Percentiles rank a stretch among this genome's conserved stretches.
Evolutionary conservation across 225 moss, liverwort and hornwort species (phyloP).

Genomic region (Thuidium tamariscinum): DNA sequence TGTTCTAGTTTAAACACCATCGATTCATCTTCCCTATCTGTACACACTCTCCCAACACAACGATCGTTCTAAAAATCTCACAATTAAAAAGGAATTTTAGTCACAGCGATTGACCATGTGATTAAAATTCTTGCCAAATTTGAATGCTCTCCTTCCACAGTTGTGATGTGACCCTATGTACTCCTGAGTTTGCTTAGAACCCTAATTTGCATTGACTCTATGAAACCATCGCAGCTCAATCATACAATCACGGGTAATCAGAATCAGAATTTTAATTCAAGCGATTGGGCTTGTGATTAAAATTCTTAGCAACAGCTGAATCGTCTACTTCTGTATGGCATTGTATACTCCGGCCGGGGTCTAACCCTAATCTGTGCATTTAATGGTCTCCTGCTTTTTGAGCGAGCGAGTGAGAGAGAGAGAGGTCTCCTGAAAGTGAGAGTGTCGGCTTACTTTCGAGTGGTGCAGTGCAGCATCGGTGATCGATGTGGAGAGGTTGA

Average conservation of each 20-base stretch:
- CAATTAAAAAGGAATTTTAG: background rate
- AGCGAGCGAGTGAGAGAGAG: background rate
- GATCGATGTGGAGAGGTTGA: slow-evolving; percentile 50
- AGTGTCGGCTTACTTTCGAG: background rate
- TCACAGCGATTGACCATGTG: background rate
- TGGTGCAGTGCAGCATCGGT: slow-evolving; percentile 51
- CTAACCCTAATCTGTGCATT: background rate
- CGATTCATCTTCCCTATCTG: background rate
- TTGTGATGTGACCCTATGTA: background rate
- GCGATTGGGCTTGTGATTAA: background rate
- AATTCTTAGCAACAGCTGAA: background rate
- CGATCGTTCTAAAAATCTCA: background rate
- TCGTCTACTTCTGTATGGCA: background rate
- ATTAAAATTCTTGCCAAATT: background rate
- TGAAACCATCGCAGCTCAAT: background rate
- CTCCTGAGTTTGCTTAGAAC: background rate
- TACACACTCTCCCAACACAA: background rate
- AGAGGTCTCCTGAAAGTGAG: background rate
- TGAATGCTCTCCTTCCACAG: background rate
- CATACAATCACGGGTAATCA: background rate
- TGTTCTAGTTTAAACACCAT: background rate
- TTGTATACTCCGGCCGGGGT: background rate
- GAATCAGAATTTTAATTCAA: background rate
- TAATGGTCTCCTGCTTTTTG: background rate
- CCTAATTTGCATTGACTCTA: background rate